Evolutionary conservation across 164 flowering plant species (phyloP).

Genomic region (Houttuynia cordata): DNA sequence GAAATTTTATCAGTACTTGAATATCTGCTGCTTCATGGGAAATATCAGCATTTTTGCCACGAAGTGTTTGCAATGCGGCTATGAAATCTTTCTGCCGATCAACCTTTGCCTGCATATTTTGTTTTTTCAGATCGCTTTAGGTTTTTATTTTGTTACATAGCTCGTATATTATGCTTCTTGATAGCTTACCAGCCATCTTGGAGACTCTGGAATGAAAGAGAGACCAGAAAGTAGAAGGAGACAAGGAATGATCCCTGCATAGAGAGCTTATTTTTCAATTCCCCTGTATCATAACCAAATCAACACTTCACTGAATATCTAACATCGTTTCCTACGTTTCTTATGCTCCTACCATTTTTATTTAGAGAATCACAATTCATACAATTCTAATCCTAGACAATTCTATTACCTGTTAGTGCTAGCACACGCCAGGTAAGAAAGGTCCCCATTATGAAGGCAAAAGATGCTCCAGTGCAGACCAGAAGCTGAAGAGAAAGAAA

Average conservation of each 20-base stretch:
- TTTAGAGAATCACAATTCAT: not conserved
- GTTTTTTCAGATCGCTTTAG: not conserved
- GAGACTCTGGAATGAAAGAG: slow-evolving; percentile 80
- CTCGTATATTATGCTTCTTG: not conserved
- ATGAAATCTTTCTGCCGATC: slow-evolving; percentile 48
- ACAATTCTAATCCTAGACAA: not conserved
- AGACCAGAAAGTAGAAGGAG: slow-evolving; percentile 51
- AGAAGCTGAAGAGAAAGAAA: slow-evolving; percentile 40
- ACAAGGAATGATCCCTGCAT: slow-evolving; percentile 64
- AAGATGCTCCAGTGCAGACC: slow-evolving; percentile 53
- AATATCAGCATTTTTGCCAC: slow-evolving; percentile 61
- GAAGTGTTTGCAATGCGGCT: slow-evolving; percentile 40
- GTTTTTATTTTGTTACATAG: not conserved
- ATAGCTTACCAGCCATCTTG: slow-evolving; percentile 91
- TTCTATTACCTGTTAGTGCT: slow-evolving; percentile 48
- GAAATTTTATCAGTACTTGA: slow-evolving; percentile 20
- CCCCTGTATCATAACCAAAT: not conserved
- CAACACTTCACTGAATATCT: too few relatives aligned
- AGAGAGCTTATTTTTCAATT: slow-evolving; percentile 4
- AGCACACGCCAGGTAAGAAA: slow-evolving; percentile 65
- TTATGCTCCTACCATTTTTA: not conserved
- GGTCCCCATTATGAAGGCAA: slow-evolving; percentile 64
- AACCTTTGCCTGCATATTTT: slow-evolving; percentile 72
- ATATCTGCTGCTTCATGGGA: slow-evolving; percentile 62
- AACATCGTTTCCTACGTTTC: not conserved